phyloP scores from a whole-genome alignment of 495 filamentous ascomycete genomes.

The Penicillium lagena region DNA sequence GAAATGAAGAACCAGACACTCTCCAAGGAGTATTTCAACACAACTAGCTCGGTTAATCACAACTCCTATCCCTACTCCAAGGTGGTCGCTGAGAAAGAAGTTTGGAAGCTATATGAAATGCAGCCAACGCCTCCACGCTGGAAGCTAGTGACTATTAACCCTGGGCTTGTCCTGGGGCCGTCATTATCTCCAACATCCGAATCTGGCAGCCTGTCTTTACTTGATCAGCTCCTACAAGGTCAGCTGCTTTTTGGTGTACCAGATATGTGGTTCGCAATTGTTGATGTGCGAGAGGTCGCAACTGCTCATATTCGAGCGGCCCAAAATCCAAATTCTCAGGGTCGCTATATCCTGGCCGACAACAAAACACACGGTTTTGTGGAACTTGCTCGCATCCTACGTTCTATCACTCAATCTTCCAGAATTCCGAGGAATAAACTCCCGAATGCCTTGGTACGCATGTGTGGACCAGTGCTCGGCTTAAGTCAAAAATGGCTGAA shows the following conservation, averaged over 20 bases:
- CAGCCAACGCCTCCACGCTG: slow-evolving; percentile 3
- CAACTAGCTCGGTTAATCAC: slow-evolving; percentile 7
- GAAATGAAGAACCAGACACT: slow-evolving; percentile 12
- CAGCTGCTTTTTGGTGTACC: slow-evolving; percentile 4
- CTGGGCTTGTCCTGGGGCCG: slow-evolving; percentile 12
- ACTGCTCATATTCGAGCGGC: slow-evolving; percentile 8
- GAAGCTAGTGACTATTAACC: slow-evolving; percentile 13
- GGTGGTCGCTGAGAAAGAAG: slow-evolving; percentile 12
- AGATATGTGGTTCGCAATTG: slow-evolving; percentile 7
- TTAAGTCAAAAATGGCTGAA: slow-evolving; percentile 10
- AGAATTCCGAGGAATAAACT: slow-evolving; percentile 7
- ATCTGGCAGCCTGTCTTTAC: slow-evolving; percentile 12
- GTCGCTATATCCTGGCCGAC: slow-evolving; percentile 9
- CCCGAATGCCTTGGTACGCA: slow-evolving; percentile 6
- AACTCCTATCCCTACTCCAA: slow-evolving; percentile 17
- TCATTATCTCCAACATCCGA: slow-evolving; percentile 10
- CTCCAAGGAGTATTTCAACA: slow-evolving; percentile 13
- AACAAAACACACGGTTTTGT: slow-evolving; percentile 6
- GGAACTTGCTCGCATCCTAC: slow-evolving; percentile 6
- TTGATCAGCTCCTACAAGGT: slow-evolving; percentile 9
- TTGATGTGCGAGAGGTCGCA: slow-evolving; percentile 11
- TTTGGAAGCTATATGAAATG: slow-evolving; percentile 10
- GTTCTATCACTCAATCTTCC: slow-evolving; percentile 5
- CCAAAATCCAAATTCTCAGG: slow-evolving; percentile 2
- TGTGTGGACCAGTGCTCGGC: slow-evolving; percentile 9